phyloP scores from a whole-genome alignment of 305 asterid species.

The Fraxinus albicans region DNA sequence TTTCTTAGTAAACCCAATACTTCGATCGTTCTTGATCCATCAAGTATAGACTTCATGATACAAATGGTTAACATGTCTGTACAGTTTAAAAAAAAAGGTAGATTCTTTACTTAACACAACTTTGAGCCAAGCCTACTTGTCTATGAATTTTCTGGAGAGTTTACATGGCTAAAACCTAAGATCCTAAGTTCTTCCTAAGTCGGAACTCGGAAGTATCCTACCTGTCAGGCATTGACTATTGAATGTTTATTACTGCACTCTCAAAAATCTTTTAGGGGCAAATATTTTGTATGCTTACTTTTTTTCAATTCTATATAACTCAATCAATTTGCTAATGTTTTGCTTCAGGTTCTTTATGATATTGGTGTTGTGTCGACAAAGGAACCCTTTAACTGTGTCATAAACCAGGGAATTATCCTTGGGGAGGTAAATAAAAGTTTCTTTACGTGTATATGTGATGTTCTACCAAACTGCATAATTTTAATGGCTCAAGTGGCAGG shows the following conservation, averaged over 20 bases:
- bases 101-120: background rate
- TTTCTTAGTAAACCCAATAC: constrained; percentile 10
- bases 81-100: background rate
- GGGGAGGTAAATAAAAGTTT: constrained; percentile 75
- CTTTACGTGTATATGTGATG: constrained; percentile 14
- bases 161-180: background rate
- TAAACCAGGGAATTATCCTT: constrained; percentile 96
- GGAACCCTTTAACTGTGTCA: constrained; percentile 97
- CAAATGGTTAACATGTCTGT: background rate
- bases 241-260: background rate
- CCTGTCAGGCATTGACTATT: background rate
- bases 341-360: constrained; percentile 90
- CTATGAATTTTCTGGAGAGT: background rate
- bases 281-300: background rate
- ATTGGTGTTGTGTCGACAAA: constrained; percentile 78
- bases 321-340: constrained; percentile 13
- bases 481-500: constrained; percentile 55
- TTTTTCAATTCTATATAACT: constrained; percentile 1
- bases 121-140: background rate
- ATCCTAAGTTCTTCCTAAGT: background rate
- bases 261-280: background rate
- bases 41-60: background rate
- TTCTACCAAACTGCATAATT: constrained; percentile 18
- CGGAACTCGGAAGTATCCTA: background rate
- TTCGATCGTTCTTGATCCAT: background rate